These are phyloP conservation scores for Fusarium buxicola DNA, from an alignment of 2,329 filamentous ascomycete genomes.

Conservation along the genomic window DNA sequence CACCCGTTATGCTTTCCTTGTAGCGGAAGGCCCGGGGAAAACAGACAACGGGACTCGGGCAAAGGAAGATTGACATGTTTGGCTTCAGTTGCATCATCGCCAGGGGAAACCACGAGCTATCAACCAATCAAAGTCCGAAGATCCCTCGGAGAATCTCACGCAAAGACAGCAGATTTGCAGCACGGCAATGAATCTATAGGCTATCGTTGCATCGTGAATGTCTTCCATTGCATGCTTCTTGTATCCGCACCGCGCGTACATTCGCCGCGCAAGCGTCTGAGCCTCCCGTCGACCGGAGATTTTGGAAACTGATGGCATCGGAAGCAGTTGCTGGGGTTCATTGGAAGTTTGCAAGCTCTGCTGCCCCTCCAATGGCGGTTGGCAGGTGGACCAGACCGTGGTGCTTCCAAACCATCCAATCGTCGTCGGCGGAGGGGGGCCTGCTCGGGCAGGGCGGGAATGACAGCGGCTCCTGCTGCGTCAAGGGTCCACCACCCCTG, in stretches of 20 bases:
- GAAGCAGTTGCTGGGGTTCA: conserved; percentile 6
- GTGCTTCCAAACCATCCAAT: conserved; percentile 5
- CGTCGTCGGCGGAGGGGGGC: too few relatives aligned
- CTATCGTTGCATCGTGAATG: conserved; percentile 3
- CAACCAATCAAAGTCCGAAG: conserved; percentile 22
- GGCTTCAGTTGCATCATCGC: conserved; percentile 24
- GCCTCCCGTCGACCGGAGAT: conserved; percentile 6
- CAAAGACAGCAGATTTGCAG: conserved; percentile 5
- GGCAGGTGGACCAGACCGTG: conserved; percentile 37
- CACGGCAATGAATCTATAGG: conserved; percentile 1
- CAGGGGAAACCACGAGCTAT: not conserved
- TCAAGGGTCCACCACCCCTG: conserved; percentile 25
- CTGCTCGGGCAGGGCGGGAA: conserved; percentile 5
- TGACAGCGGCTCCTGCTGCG: conserved; percentile 16
- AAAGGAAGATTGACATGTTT: not conserved
- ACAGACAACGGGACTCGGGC: not conserved
- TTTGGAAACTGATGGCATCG: not conserved
- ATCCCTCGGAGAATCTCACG: conserved; percentile 7
- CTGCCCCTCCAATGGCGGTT: conserved; percentile 35
- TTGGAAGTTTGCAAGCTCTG: conserved; percentile 2
- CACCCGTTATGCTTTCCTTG: not conserved
- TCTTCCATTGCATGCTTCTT: conserved; percentile 21
- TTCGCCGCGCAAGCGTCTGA: conserved; percentile 20
- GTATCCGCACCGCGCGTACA: conserved; percentile 6
- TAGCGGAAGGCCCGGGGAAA: too few relatives aligned